Conservation (phyloP, 495 filamentous ascomycete species). For the Penicillium psychrofluorescens region DNA sequence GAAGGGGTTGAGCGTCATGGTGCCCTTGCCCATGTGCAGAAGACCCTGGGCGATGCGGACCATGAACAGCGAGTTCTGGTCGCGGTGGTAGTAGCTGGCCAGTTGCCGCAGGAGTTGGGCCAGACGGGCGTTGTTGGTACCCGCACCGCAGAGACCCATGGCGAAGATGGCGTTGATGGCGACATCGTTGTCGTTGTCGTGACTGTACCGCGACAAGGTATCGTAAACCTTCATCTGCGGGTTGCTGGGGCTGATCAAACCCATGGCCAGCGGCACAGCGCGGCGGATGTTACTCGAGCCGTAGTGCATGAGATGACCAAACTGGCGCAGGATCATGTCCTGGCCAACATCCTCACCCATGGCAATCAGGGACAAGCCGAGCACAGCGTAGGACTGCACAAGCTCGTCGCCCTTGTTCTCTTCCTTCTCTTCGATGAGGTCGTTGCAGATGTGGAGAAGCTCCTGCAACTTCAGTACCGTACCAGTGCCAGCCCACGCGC, state of each 20-base stretch:
- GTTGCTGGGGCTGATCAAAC: constrained; percentile 90
- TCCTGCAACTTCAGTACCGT: constrained; percentile 96
- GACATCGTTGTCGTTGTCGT: constrained; percentile 98
- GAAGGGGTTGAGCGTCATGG: constrained; percentile 90
- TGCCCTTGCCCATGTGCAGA: constrained; percentile 98
- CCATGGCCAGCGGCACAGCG: constrained; percentile 96
- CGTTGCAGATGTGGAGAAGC: constrained; percentile 92
- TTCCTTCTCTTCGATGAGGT: constrained; percentile 89
- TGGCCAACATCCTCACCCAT: constrained; percentile 99
- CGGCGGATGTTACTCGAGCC: constrained; percentile 94
- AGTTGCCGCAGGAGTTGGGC: constrained; percentile 91
- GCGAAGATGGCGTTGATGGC: constrained; percentile 98
- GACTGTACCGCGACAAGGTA: constrained; percentile 93
- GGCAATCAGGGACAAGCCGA: constrained; percentile 87
- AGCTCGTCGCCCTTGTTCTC: constrained; percentile 91
- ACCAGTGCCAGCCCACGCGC: constrained; percentile 95
- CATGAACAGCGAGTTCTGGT: constrained; percentile 96
- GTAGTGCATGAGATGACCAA: constrained; percentile 99
- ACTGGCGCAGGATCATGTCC: constrained; percentile 96
- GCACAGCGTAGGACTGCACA: constrained; percentile 89
- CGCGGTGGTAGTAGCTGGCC: constrained; percentile 95
- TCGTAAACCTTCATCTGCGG: constrained; percentile 99
- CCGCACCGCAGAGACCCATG: constrained; percentile 95
- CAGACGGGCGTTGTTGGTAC: constrained; percentile 95
- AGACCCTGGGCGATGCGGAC: constrained; percentile 97